A percentile compares a stretch with the other conserved stretches of the same genome.
These are phyloP conservation scores for Coemansia sp. DNA, from an alignment of 192 early-diverging fungal genomes.

Conservation along the genomic window DNA sequence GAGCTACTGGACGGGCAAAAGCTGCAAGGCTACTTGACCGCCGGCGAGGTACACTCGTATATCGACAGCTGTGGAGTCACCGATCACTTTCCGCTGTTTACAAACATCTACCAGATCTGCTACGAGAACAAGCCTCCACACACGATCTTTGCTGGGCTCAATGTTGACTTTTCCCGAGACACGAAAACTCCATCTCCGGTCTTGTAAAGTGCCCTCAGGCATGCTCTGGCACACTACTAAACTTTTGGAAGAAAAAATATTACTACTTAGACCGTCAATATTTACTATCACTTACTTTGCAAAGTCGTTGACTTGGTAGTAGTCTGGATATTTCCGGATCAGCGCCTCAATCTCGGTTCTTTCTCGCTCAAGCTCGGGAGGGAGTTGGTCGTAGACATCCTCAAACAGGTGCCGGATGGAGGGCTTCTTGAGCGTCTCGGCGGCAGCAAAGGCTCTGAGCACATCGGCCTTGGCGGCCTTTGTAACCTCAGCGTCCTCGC, in stretches of 20 bases:
- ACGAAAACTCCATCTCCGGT: slow-evolving; percentile 21
- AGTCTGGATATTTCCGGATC: slow-evolving; percentile 81
- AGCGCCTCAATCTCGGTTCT: slow-evolving; percentile 75
- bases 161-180: slow-evolving; percentile 53
- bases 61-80: slow-evolving; percentile 63
- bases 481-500: slow-evolving; percentile 63
- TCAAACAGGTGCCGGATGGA: slow-evolving; percentile 79
- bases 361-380: slow-evolving; percentile 77
- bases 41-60: slow-evolving; percentile 82
- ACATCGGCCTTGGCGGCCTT: slow-evolving; percentile 69
- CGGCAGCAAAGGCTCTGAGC: slow-evolving; percentile 77
- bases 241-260: not conserved
- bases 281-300: slow-evolving; percentile 16
- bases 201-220: not conserved
- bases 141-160: slow-evolving; percentile 61
- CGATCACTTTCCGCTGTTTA: slow-evolving; percentile 89
- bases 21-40: slow-evolving; percentile 91
- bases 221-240: not conserved
- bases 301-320: slow-evolving; percentile 65
- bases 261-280: slow-evolving; percentile 4
- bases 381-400: slow-evolving; percentile 89
- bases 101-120: slow-evolving; percentile 87
- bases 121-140: slow-evolving; percentile 75
- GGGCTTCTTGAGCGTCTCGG: slow-evolving; percentile 90
- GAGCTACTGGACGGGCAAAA: slow-evolving; percentile 97